Evolutionary conservation across 495 filamentous ascomycete genomes (phyloP).

Genomic region (Penicillium goetzii): DNA sequence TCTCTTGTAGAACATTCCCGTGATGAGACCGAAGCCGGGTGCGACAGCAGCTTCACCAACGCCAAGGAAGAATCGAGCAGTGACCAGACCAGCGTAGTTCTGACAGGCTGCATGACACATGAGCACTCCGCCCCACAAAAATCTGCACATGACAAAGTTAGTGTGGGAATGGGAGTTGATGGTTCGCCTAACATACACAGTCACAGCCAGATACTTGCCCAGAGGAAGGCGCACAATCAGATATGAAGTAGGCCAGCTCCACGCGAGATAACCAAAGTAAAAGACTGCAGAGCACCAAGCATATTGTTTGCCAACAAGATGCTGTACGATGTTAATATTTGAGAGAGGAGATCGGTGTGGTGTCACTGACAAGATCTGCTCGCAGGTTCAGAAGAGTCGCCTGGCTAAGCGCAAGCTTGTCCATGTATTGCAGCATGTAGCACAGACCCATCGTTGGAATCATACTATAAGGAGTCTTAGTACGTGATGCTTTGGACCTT

Average conservation of each 20-base stretch:
- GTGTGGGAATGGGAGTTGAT: not conserved
- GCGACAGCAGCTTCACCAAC: constrained; percentile 24
- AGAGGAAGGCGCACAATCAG: constrained; percentile 58
- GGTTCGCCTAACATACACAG: not conserved
- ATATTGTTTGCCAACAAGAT: constrained; percentile 46
- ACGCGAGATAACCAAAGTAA: constrained; percentile 54
- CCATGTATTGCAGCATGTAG: constrained; percentile 59
- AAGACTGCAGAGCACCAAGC: constrained; percentile 52
- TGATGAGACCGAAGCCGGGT: constrained; percentile 51
- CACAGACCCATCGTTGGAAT: constrained; percentile 53
- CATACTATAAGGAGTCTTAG: constrained; percentile 2
- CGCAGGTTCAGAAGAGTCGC: constrained; percentile 49
- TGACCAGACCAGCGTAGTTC: constrained; percentile 49
- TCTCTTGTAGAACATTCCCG: constrained; percentile 58
- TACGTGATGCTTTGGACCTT: not conserved
- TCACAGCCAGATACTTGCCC: constrained; percentile 50
- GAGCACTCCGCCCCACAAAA: constrained; percentile 30
- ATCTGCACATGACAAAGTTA: not conserved
- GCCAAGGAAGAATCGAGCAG: constrained; percentile 49
- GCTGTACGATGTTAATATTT: constrained; percentile 14
- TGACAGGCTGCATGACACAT: constrained; percentile 46
- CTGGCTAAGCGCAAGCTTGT: constrained; percentile 61
- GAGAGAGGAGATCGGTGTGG: not conserved
- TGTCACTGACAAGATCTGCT: constrained; percentile 1
- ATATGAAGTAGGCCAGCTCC: constrained; percentile 54